Conservation (phyloP, 2,329 filamentous ascomycete species). For the Blastomyces emzantsi region DNA sequence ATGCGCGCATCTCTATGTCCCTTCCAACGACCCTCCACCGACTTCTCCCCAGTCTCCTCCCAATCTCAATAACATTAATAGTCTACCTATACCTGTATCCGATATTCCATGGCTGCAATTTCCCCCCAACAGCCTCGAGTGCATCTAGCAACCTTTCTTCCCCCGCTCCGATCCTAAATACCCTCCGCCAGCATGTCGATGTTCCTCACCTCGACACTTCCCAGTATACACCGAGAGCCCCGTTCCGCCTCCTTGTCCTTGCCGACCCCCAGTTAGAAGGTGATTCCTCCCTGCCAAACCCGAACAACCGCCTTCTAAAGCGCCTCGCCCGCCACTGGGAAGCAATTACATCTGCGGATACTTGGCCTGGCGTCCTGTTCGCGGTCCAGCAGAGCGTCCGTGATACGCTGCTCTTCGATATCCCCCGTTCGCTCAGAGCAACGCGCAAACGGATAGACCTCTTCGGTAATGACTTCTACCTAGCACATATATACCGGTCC, state of each 20-base stretch:
- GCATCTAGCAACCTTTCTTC: constrained; percentile 9
- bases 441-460: constrained; percentile 76
- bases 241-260: constrained; percentile 78
- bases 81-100: constrained; percentile 84
- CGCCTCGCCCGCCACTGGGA: constrained; percentile 34
- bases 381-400: constrained; percentile 20
- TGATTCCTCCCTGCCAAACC: constrained; percentile 65
- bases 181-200: constrained; percentile 31
- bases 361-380: constrained; percentile 1
- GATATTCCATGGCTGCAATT: constrained; percentile 67
- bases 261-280: constrained; percentile 93
- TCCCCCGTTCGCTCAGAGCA: constrained; percentile 57
- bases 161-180: constrained; percentile 25
- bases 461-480: constrained; percentile 87
- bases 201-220: constrained; percentile 11
- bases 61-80: constrained; percentile 60
- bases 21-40: constrained; percentile 39
- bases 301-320: constrained; percentile 37
- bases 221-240: constrained; percentile 43
- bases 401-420: constrained; percentile 53
- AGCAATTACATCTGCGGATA: constrained; percentile 16
- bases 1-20: constrained; percentile 38
- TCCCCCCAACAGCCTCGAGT: constrained; percentile 45
- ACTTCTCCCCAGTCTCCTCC: constrained; percentile 46
- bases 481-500: constrained; percentile 83